A percentile compares a stretch with the other conserved stretches of the same genome.
Conservation (phyloP, 805 yeast genomes). For the Isabelozyma pseudorhagii region DNA sequence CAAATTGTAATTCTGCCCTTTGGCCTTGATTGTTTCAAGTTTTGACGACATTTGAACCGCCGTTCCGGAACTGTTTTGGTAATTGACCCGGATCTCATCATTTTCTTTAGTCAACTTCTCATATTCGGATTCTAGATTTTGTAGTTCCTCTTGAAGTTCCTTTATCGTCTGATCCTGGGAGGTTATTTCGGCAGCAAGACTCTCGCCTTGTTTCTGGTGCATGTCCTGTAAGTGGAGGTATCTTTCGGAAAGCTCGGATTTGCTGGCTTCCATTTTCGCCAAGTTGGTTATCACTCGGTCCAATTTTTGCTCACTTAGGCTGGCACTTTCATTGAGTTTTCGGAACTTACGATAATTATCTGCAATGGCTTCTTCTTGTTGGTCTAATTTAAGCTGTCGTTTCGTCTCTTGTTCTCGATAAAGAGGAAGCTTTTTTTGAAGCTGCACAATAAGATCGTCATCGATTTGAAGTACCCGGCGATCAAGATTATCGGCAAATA, state of each 20-base stretch:
- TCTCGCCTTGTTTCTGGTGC: slow-evolving; percentile 2
- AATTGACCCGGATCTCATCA: slow-evolving; percentile 24
- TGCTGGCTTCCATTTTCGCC: slow-evolving; percentile 12
- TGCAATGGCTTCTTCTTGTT: slow-evolving; percentile 31
- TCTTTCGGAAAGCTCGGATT: slow-evolving; percentile 9
- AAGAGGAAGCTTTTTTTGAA: slow-evolving; percentile 14
- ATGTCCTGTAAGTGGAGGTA: background rate
- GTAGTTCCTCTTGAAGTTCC: slow-evolving; percentile 24
- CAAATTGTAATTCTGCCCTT: slow-evolving; percentile 12
- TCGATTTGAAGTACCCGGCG: slow-evolving; percentile 19
- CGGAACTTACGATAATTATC: slow-evolving; percentile 27
- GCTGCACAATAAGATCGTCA: slow-evolving; percentile 9
- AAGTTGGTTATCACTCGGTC: slow-evolving; percentile 29
- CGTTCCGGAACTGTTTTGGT: slow-evolving; percentile 31
- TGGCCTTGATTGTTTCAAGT: slow-evolving; percentile 16
- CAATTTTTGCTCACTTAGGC: slow-evolving; percentile 27
- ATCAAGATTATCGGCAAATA: slow-evolving; percentile 24
- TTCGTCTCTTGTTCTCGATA: slow-evolving; percentile 23
- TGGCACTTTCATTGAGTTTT: slow-evolving; percentile 34
- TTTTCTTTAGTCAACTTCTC: slow-evolving; percentile 23
- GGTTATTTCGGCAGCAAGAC: slow-evolving; percentile 5
- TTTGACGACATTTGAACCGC: slow-evolving; percentile 27
- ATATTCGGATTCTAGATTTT: slow-evolving; percentile 20
- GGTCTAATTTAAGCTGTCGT: slow-evolving; percentile 31
- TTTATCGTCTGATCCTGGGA: slow-evolving; percentile 18